Base-by-base conservation (phyloP, 78 protist genomes). In the Bodo saltans region DNA sequence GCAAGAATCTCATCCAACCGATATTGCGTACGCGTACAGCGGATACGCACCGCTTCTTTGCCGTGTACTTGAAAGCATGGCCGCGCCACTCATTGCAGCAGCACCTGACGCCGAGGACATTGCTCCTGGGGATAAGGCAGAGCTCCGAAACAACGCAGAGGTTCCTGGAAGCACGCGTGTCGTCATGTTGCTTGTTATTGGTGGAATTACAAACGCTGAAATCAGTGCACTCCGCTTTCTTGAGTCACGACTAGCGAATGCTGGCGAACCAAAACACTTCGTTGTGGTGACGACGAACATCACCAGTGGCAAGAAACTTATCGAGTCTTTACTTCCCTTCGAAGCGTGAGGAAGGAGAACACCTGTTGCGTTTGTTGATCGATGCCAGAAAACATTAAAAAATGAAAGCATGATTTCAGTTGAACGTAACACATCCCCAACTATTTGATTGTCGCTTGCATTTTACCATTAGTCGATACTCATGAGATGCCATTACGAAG, bases 401-500 rank as follows among this genome's bases (percentile, higher is more conserved):
- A n/a, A n/a, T n/a, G n/a, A n/a, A n/a, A n/a, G n/a, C n/a, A n/a
- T n/a, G n/a, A n/a, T n/a, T n/a, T n/a, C n/a, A n/a, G n/a, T n/a
- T n/a, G n/a, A n/a, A n/a, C n/a, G n/a, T n/a, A n/a, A n/a, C n/a
- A n/a, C n/a, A n/a, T n/a, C n/a, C n/a, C n/a, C n/a, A n/a, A n/a
- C n/a, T n/a, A n/a, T n/a, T n/a, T n/a, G n/a, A n/a, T n/a, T n/a
- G n/a, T n/a, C n/a, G n/a, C n/a, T n/a, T n/a, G n/a, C n/a, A n/a
- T n/a, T n/a, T n/a, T n/a, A n/a, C n/a, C n/a, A n/a, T n/a, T n/a
- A n/a, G 79, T 27, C 41, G 8, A n/a, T 8, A 8, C 52, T 25
- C 27, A 4, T 75, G 82, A n/a, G 81, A 29, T 84, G 83, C 42
- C 85, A 80, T 47, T 93, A 93, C 69, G 96, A 93, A 26, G 89